Evolutionary conservation across 495 filamentous ascomycete genomes (phyloP).

Genomic region (Daldinia vernicosa): DNA sequence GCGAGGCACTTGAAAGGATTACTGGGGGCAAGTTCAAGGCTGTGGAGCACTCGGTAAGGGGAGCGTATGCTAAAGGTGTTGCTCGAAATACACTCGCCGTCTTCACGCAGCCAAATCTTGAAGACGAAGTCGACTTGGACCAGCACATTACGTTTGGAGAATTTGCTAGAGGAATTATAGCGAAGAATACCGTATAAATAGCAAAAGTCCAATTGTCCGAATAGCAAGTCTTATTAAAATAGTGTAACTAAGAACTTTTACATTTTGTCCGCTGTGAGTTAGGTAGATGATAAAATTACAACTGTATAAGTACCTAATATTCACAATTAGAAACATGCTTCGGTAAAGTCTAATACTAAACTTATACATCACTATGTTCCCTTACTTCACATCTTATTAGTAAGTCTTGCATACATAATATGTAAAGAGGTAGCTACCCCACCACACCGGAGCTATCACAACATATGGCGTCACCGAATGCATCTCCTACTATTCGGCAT

Average conservation of each 20-base stretch:
- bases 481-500: slow-evolving; percentile 11
- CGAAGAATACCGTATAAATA: slow-evolving; percentile 71
- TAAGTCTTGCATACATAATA: not conserved
- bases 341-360: not conserved
- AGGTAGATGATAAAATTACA: not conserved
- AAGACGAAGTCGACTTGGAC: slow-evolving; percentile 80
- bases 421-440: not conserved
- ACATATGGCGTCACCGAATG: slow-evolving; percentile 27
- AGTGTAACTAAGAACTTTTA: not conserved
- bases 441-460: slow-evolving; percentile 7
- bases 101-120: slow-evolving; percentile 95
- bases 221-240: not conserved
- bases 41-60: slow-evolving; percentile 95
- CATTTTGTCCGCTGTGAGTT: not conserved
- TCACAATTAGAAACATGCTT: not conserved
- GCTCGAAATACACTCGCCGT: slow-evolving; percentile 95
- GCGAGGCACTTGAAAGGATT: slow-evolving; percentile 88
- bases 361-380: not conserved
- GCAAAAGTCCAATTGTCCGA: not conserved
- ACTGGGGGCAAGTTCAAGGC: slow-evolving; percentile 89
- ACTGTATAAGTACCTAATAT: too few species aligned
- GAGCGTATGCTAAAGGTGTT: slow-evolving; percentile 63
- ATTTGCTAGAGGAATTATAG: slow-evolving; percentile 85
- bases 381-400: not conserved
- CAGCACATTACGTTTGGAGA: slow-evolving; percentile 80